Evolutionary conservation across 108 stramenopile species (phyloP).

Genomic region (Nannochloropsis salina): DNA sequence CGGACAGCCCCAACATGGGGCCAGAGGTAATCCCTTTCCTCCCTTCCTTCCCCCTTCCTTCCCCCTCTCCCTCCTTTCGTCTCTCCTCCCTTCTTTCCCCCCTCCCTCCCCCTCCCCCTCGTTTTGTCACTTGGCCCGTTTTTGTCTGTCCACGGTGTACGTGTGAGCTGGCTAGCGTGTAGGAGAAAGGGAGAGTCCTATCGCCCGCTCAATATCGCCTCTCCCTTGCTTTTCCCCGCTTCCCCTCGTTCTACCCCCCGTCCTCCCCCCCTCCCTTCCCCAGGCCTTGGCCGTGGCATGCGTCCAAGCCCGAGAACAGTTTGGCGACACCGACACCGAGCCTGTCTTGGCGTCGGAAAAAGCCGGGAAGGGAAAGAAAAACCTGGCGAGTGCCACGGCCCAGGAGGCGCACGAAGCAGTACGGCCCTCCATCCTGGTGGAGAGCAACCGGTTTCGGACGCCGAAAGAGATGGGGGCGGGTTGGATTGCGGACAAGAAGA

Average conservation of each 20-base stretch:
- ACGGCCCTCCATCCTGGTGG: constrained; percentile 61
- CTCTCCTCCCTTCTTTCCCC: neutral
- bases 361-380: constrained; percentile 24
- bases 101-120: neutral
- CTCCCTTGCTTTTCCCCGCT: neutral
- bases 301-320: constrained; percentile 47
- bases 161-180: no score
- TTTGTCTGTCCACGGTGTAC: no score
- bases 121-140: neutral
- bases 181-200: neutral
- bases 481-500: constrained; percentile 35
- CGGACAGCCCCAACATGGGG: constrained; percentile 65
- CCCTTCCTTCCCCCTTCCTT: neutral
- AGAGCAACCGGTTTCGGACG: constrained; percentile 49
- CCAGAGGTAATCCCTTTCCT: constrained; percentile 45
- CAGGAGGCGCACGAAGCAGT: constrained; percentile 82
- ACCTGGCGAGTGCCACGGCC: constrained; percentile 51
- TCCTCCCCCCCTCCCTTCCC: neutral
- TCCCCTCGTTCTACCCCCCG: neutral
- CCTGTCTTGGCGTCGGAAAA: constrained; percentile 21
- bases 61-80: constrained; percentile 13
- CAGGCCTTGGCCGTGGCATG: constrained; percentile 37
- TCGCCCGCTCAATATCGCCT: neutral
- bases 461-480: neutral
- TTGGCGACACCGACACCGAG: constrained; percentile 19